Percentiles rank a stretch among this genome's conserved stretches.
phyloP scores from a whole-genome alignment of 2,329 filamentous ascomycete genomes.

The Leptosphaerulina australis region DNA sequence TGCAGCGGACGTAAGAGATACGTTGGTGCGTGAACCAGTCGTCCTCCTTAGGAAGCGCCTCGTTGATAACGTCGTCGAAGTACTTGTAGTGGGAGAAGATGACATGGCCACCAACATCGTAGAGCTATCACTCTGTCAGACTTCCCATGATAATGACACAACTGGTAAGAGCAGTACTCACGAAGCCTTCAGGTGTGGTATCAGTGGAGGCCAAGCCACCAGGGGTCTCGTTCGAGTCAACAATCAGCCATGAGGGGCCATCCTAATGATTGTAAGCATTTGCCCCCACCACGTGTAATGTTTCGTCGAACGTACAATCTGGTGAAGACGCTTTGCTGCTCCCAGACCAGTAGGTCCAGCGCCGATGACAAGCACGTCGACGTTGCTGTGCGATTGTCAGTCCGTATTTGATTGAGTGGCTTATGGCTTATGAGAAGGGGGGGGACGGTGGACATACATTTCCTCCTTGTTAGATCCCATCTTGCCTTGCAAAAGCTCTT shows the following conservation, averaged over 20 bases:
- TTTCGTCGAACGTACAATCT: conserved; percentile 70
- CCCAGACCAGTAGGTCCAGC: conserved; percentile 96
- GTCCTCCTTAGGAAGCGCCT: conserved; percentile 89
- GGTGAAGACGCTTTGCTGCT: conserved; percentile 96
- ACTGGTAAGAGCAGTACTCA: conserved; percentile 61
- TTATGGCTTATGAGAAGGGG: too few relatives aligned
- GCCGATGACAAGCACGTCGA: conserved; percentile 97
- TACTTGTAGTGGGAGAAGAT: conserved; percentile 99
- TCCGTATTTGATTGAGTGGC: conserved; percentile 11
- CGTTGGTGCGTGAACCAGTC: conserved; percentile 99
- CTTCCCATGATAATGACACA: neutral
- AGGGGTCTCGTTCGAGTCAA: conserved; percentile 89
- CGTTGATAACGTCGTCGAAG: conserved; percentile 98
- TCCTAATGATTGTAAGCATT: conserved; percentile 63
- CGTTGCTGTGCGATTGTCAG: conserved; percentile 65
- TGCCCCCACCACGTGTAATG: conserved; percentile 15
- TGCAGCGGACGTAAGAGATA: conserved; percentile 98
- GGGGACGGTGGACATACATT: conserved; percentile 48
- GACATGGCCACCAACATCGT: conserved; percentile 97
- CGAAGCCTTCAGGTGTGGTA: conserved; percentile 93
- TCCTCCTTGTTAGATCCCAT: conserved; percentile 50
- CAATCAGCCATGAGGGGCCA: conserved; percentile 91
- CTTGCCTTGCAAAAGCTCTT: conserved; percentile 49
- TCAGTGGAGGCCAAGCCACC: conserved; percentile 97
- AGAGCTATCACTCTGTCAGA: conserved; percentile 65